Evolutionary conservation across 1,284 basidiomycete species (phyloP), one percentile per base, ranked within the genome.

Genomic region (Naganishia liquefaciens): DNA sequence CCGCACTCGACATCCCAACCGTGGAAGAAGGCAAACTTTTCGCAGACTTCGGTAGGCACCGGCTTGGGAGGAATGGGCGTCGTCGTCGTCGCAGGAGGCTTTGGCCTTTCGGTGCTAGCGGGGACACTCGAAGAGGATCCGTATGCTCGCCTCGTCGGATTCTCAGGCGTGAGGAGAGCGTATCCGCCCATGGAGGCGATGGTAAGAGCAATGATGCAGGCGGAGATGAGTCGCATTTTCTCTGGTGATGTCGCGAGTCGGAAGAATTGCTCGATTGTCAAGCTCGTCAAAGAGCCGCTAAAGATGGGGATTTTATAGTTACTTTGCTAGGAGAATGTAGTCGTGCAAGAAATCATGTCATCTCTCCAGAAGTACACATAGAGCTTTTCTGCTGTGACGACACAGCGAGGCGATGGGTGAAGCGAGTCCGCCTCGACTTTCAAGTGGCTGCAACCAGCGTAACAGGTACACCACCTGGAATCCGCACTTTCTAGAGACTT

Each of bases 21-120:
- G 28, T 60, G 55, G 55, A 60, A 60, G 33, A 60, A 60, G 23
- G 55, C 46, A 15, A 60, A 47, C 21, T 60, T 25, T 33, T 49
- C 49, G 55, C 46, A 50, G 11, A 15, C 49, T 21, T 25, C n/a
- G 21, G 46, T 27, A 11, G 21, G 25, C 7, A 13, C 46, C 25
- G 21, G 21, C 25, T n/a, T 47, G 21, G 21, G 21, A 13, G 15
- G 9, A 2, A 19, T 5, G 11, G 46, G 21, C 21, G n/a, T 21
- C n/a, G 46, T 21, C 15, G 21, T 47, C 4, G 21, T 21, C 11
- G 21, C 46, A 21, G 46, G 21, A 21, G 46, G 46, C 3, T 13
- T 23, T 4, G 15, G 21, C n/a, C 25, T 47, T 21, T 47, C 21
- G 46, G 10, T 37, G 13, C 33, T 37, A 2, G 13, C 13, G 43